Percentiles rank a stretch among this genome's conserved stretches.
Conservation (phyloP, 495 filamentous ascomycete species). For the Penicillium ochrochloron region DNA sequence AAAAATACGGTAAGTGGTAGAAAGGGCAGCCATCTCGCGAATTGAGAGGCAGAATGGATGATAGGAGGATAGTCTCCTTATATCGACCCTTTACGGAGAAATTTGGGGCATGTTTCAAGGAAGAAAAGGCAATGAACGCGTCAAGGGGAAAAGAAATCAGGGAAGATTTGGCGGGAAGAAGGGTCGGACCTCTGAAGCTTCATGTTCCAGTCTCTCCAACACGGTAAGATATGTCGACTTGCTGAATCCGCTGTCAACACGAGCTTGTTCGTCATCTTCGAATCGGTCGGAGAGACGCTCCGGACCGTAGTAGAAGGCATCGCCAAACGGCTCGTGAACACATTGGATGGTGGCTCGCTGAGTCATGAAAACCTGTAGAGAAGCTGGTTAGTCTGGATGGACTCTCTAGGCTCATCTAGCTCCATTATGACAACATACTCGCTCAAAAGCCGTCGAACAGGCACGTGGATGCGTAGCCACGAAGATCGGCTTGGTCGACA, state of each 20-base stretch:
- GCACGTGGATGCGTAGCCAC: conserved; percentile 91
- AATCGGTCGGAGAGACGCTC: conserved; percentile 81
- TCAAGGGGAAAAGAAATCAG: conserved; percentile 28
- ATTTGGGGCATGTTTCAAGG: conserved; percentile 7
- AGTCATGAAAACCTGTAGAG: conserved; percentile 89
- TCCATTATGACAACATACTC: conserved; percentile 54
- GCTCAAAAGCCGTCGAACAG: conserved; percentile 94
- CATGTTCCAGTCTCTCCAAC: conserved; percentile 68
- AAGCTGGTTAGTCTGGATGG: neutral
- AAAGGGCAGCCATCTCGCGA: neutral
- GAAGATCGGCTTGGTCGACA: conserved; percentile 85
- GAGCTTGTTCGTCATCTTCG: conserved; percentile 68
- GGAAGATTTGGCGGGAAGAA: conserved; percentile 28
- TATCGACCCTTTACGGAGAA: conserved; percentile 21
- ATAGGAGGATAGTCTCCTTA: conserved; percentile 12
- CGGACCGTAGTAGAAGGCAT: conserved; percentile 93
- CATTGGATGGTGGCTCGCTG: conserved; percentile 76
- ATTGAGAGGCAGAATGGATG: neutral
- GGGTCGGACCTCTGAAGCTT: conserved; percentile 67
- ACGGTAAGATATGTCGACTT: conserved; percentile 77
- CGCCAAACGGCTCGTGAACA: conserved; percentile 94
- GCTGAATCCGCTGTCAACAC: conserved; percentile 75
- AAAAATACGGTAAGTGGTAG: neutral
- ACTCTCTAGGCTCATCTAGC: neutral
- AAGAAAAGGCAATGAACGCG: conserved; percentile 14